Conservation (phyloP, 306 rosid species). For the Cucurbita argyrosperma region DNA sequence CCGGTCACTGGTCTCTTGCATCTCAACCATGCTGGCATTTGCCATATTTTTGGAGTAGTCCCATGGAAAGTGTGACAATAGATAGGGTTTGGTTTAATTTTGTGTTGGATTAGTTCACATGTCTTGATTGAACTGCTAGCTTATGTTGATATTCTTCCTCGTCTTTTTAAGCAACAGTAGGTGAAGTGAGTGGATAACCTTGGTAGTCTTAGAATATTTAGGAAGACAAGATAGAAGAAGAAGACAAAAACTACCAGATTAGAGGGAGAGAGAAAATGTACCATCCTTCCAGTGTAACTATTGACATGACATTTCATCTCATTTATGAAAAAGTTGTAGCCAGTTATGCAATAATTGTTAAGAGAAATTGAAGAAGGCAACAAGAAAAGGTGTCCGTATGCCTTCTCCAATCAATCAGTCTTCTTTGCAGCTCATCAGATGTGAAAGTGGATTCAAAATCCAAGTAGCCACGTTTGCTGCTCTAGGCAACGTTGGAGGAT, state of each 20-base stretch:
- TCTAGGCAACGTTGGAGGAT: too few species aligned
- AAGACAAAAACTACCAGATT: neutral
- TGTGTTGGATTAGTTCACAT: neutral
- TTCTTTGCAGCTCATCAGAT: neutral
- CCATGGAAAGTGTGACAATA: neutral
- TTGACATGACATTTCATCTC: neutral
- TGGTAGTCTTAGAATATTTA: neutral
- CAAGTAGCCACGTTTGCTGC: neutral
- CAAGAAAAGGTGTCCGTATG: neutral
- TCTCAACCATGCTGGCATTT: neutral
- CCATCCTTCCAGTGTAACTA: neutral
- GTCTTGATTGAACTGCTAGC: neutral
- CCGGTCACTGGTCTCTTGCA: neutral
- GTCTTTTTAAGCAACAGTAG: neutral
- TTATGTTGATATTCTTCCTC: neutral
- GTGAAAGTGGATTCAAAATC: neutral
- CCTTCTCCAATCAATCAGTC: neutral
- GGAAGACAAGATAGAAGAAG: neutral
- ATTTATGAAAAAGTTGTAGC: neutral
- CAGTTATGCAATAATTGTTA: neutral
- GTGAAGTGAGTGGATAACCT: neutral
- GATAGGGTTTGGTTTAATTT: neutral
- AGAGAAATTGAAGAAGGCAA: neutral
- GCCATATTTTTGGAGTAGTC: neutral
- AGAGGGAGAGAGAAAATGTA: too few species aligned